Evolutionary conservation across 495 filamentous ascomycete species (phyloP).

Genomic region (Aspergillus taichungensis): DNA sequence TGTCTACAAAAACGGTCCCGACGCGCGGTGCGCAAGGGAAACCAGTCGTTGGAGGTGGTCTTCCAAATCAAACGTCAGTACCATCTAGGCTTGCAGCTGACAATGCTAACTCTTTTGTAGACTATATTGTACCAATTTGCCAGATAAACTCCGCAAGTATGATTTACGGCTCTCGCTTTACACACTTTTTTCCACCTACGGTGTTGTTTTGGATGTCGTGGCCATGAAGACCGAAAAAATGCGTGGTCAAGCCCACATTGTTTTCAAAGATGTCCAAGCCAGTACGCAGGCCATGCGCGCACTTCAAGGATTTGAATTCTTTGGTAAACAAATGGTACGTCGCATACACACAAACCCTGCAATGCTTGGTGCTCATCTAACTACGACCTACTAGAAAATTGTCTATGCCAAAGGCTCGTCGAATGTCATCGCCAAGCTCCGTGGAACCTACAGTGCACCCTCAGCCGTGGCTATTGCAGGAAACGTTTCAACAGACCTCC

Average conservation of each 20-base stretch:
- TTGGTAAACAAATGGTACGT: constrained; percentile 79
- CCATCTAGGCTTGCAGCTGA: neutral
- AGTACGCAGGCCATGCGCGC: constrained; percentile 86
- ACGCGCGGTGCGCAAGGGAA: constrained; percentile 32
- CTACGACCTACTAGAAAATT: constrained; percentile 54
- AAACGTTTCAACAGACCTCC: constrained; percentile 62
- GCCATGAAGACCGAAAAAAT: constrained; percentile 80
- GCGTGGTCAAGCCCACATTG: constrained; percentile 91
- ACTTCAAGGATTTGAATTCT: constrained; percentile 78
- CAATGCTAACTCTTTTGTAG: constrained; percentile 38
- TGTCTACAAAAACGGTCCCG: constrained; percentile 32
- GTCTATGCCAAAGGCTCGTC: constrained; percentile 82
- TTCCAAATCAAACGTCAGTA: constrained; percentile 68
- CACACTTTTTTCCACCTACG: constrained; percentile 88
- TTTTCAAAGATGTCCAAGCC: constrained; percentile 76
- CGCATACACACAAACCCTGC: neutral
- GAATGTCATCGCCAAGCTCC: constrained; percentile 75
- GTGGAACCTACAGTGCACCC: constrained; percentile 75
- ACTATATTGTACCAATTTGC: constrained; percentile 80
- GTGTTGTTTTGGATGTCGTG: constrained; percentile 88
- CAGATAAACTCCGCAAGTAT: constrained; percentile 74
- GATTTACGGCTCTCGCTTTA: constrained; percentile 81
- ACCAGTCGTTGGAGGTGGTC: constrained; percentile 16
- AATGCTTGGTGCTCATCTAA: constrained; percentile 3
- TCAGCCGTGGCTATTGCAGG: constrained; percentile 36